A percentile compares a stretch with the other conserved stretches of the same genome.
Evolutionary conservation across 2,329 filamentous ascomycete species (phyloP).

Genomic region (Helotiales sp.): DNA sequence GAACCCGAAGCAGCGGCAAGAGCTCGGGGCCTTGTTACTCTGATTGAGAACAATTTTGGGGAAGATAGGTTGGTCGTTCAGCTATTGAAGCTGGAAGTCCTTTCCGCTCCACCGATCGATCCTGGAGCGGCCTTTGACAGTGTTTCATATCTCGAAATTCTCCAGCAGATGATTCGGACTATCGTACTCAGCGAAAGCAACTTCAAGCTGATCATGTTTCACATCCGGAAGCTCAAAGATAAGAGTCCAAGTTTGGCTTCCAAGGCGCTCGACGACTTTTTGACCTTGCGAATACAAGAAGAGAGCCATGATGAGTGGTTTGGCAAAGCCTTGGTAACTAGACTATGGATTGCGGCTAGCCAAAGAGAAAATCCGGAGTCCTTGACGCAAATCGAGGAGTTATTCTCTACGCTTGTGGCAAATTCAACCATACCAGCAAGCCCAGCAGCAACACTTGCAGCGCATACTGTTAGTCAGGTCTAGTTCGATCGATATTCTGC

Average conservation of each 20-base stretch:
- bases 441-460: conserved; percentile 66
- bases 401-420: conserved; percentile 53
- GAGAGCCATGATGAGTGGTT: conserved; percentile 62
- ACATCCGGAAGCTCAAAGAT: conserved; percentile 68
- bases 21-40: conserved; percentile 61
- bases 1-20: conserved; percentile 52
- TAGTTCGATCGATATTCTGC: conserved; percentile 13
- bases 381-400: conserved; percentile 47
- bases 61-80: conserved; percentile 68
- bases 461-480: conserved; percentile 62
- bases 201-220: conserved; percentile 69
- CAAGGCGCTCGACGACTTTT: conserved; percentile 65
- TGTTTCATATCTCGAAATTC: conserved; percentile 54
- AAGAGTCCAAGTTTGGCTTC: conserved; percentile 56
- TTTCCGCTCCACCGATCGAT: conserved; percentile 52
- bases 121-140: conserved; percentile 52
- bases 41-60: conserved; percentile 67
- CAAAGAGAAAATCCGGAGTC: conserved; percentile 46
- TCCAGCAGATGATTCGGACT: conserved; percentile 65
- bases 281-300: conserved; percentile 60
- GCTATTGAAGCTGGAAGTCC: conserved; percentile 70
- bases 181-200: conserved; percentile 65
- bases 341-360: conserved; percentile 67
- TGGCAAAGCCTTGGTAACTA: conserved; percentile 70
- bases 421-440: conserved; percentile 56